Evolutionary conservation across 106 monocot species (phyloP).

Genomic region (Dendrobium chrysotoxum): DNA sequence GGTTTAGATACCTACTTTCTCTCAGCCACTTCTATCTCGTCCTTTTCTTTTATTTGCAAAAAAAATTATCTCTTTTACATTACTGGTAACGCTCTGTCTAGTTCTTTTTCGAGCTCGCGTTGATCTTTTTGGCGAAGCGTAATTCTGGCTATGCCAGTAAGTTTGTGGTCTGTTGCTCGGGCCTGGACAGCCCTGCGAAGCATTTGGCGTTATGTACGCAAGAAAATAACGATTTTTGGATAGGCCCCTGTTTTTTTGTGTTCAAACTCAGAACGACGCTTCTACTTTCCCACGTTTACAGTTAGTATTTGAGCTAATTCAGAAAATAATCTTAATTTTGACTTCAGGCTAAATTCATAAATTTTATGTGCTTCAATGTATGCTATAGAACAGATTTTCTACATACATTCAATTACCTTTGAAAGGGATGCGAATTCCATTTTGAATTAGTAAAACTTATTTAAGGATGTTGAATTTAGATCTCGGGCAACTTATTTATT

Average conservation of each 20-base stretch:
- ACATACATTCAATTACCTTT: neutral
- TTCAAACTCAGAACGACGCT: neutral
- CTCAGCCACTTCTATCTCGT: neutral
- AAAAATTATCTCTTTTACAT: neutral
- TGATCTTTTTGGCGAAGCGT: too few relatives aligned
- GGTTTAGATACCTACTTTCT: conserved; percentile 7
- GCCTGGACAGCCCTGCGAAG: neutral
- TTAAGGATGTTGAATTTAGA: too few relatives aligned
- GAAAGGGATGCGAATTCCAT: too few relatives aligned
- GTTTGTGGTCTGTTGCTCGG: too few relatives aligned
- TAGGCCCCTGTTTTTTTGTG: neutral
- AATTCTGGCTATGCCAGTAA: too few relatives aligned
- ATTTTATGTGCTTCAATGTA: neutral
- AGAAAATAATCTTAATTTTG: neutral
- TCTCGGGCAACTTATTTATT: too few relatives aligned
- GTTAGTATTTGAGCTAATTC: too few relatives aligned
- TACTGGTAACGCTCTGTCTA: neutral
- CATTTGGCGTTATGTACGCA: neutral
- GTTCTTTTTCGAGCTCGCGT: neutral
- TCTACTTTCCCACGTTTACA: too few relatives aligned
- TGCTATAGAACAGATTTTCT: neutral
- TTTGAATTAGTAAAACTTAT: too few relatives aligned
- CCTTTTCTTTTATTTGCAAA: neutral
- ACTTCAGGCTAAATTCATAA: neutral
- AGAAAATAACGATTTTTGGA: neutral